A percentile compares a stretch with the other conserved stretches of the same genome.
Evolutionary conservation across 2,329 filamentous ascomycete species (phyloP).

Genomic region (Talaromyces rugulosus): DNA sequence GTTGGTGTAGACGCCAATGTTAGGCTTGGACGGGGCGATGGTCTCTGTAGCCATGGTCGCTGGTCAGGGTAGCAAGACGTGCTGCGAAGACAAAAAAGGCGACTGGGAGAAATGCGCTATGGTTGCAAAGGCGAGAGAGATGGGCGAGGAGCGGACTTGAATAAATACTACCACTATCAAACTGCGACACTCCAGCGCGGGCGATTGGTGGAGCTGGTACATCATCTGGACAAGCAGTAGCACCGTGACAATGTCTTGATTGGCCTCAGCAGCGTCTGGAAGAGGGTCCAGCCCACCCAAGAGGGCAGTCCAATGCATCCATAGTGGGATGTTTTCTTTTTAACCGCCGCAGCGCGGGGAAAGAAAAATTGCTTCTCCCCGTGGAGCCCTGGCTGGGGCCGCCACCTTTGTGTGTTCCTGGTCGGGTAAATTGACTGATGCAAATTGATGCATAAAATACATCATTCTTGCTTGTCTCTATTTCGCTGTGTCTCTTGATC

Average conservation of each 20-base stretch:
- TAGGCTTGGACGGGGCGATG: constrained; percentile 57
- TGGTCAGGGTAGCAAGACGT: not conserved
- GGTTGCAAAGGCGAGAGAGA: not conserved
- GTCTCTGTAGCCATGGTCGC: constrained; percentile 10
- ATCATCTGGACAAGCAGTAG: not conserved
- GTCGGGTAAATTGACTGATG: not conserved
- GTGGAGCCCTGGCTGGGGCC: not conserved
- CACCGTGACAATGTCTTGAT: not conserved
- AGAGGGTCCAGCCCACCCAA: not conserved
- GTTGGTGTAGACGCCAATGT: constrained; percentile 96
- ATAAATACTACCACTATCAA: not conserved
- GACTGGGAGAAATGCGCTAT: not conserved
- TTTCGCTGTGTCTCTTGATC: not conserved
- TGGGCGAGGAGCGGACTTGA: not conserved
- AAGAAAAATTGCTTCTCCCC: not conserved
- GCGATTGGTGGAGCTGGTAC: not conserved
- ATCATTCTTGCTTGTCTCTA: not conserved
- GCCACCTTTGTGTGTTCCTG: not conserved
- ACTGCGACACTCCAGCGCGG: not conserved
- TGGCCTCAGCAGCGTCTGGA: not conserved
- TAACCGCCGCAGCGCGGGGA: not conserved
- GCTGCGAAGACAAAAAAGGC: not conserved
- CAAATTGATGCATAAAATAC: not conserved
- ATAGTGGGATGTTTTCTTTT: not conserved
- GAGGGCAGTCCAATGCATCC: not conserved